A percentile compares a stretch with the other conserved stretches of the same genome.
phyloP scores from a whole-genome alignment of 2,329 filamentous ascomycete genomes.

The Celoporthe dispersa region DNA sequence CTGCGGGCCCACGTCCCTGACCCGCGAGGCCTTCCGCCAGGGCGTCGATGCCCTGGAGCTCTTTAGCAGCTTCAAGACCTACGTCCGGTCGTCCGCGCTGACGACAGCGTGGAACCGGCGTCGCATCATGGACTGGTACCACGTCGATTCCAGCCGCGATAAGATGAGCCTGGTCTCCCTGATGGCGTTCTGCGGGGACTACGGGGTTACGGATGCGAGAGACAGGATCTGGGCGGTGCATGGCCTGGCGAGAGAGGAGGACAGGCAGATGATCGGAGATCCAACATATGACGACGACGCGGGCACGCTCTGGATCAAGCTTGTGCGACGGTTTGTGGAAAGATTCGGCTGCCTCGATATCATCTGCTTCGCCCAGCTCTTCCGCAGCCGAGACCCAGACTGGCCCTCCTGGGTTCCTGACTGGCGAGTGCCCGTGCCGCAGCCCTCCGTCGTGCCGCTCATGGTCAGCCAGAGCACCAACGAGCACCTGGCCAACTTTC shows the following conservation, averaged over 20 bases:
- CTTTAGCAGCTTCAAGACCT: conserved; percentile 1
- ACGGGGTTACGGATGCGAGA: conserved; percentile 19
- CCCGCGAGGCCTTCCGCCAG: conserved; percentile 11
- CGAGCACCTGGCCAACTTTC: conserved; percentile 21
- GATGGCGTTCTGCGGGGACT: conserved; percentile 24
- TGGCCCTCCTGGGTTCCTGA: conserved; percentile 25
- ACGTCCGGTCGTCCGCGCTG: conserved; percentile 8
- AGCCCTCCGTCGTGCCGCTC: conserved; percentile 19
- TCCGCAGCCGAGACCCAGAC: neutral
- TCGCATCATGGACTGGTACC: conserved; percentile 21
- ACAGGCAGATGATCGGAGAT: conserved; percentile 18
- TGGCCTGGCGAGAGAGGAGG: conserved; percentile 17
- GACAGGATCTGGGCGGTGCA: conserved; percentile 22
- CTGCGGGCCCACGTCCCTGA: conserved; percentile 15
- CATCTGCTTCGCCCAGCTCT: conserved; percentile 20
- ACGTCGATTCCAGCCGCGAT: conserved; percentile 3
- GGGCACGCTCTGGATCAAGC: conserved; percentile 17
- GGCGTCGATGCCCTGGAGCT: conserved; percentile 17
- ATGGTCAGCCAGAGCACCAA: conserved; percentile 25
- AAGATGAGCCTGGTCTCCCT: conserved; percentile 22
- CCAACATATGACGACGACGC: conserved; percentile 21
- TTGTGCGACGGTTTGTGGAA: conserved; percentile 16
- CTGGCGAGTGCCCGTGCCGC: conserved; percentile 13
- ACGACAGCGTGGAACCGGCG: conserved; percentile 21
- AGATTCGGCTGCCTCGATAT: conserved; percentile 20